Base-by-base conservation (phyloP, 2,329 filamentous ascomycete genomes). In the Bipolaris oryzae region DNA sequence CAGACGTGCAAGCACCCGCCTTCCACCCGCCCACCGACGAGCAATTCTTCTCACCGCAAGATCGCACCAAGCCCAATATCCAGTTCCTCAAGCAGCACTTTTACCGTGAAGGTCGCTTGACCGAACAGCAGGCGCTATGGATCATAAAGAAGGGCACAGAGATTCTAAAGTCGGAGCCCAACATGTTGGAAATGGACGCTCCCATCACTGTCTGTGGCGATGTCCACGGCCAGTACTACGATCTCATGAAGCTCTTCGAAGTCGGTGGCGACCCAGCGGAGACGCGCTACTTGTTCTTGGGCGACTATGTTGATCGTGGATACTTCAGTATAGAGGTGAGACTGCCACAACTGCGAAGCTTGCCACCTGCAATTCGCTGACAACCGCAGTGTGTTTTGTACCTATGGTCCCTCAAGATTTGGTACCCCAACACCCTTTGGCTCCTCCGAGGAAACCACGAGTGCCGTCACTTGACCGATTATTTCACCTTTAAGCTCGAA, bases 401-500 rank as follows among this genome's bases (percentile, higher is more conserved):
- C 78, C 86, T 99, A 23, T 99, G 95, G 95, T 90, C 89, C 33
- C 84, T 99, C 76, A 99, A 99, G 85, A 98, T 99, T 75, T 96
- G 96, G 87, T 99, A 98, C 76, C 95, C 95, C 51, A 92, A 98
- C 78, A 94, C 92, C 18, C 87, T 99, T 55, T 99, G 95, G 95
- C 84, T 99, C 68, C 86, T 99, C 67, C 91, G 95, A 71, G 95
- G 95, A 67, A 99, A 99, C 79, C 95, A 99, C 81, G 95, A 99
- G 80, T 99, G 95, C 79, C 89, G 95, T 72, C 95, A 99, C 82
- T 85, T 99, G 84, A 99, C 95, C 55, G 95, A 99, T 76, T 99
- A 99, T 84, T 99, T 99, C 81, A 99, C 95, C 60, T 99, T 99
- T 84, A 98, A 99, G 84, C 88, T 99, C 56, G 95, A 99, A 79